phyloP scores from a whole-genome alignment of 2,329 filamentous ascomycete genomes.

The Ilyonectria destructans region DNA sequence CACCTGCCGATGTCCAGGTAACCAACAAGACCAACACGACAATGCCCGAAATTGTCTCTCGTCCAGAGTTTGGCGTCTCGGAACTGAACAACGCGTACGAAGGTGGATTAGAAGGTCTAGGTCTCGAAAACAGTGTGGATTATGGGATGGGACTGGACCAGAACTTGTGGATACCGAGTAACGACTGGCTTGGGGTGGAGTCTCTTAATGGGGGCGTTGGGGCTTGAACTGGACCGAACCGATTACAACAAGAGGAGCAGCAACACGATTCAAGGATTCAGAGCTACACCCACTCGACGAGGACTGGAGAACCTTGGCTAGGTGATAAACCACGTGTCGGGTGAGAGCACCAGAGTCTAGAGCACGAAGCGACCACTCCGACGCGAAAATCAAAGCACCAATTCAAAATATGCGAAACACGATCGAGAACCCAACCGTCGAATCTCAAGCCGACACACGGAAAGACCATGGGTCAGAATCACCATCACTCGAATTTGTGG shows the following conservation, averaged over 20 bases:
- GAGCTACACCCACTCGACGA: neutral
- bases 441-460: neutral
- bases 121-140: slow-evolving; percentile 62
- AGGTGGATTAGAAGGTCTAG: slow-evolving; percentile 64
- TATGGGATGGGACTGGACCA: slow-evolving; percentile 61
- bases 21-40: slow-evolving; percentile 34
- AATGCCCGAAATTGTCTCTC: slow-evolving; percentile 42
- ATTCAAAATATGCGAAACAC: neutral
- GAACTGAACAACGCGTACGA: slow-evolving; percentile 69
- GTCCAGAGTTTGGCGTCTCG: slow-evolving; percentile 54
- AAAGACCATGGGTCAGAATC: neutral
- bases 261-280: neutral
- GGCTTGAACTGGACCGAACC: slow-evolving; percentile 36
- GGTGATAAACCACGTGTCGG: too few species aligned
- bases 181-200: slow-evolving; percentile 54
- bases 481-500: neutral
- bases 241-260: slow-evolving; percentile 7
- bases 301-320: neutral
- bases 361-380: neutral
- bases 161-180: slow-evolving; percentile 55
- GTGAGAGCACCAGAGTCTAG: neutral
- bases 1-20: slow-evolving; percentile 38
- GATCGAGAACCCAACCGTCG: neutral
- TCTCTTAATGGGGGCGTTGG: slow-evolving; percentile 53
- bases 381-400: neutral